Percentiles rank a stretch among this genome's conserved stretches.
Evolutionary conservation across 495 filamentous ascomycete genomes (phyloP).

Genomic region (Penicillium paradoxum): DNA sequence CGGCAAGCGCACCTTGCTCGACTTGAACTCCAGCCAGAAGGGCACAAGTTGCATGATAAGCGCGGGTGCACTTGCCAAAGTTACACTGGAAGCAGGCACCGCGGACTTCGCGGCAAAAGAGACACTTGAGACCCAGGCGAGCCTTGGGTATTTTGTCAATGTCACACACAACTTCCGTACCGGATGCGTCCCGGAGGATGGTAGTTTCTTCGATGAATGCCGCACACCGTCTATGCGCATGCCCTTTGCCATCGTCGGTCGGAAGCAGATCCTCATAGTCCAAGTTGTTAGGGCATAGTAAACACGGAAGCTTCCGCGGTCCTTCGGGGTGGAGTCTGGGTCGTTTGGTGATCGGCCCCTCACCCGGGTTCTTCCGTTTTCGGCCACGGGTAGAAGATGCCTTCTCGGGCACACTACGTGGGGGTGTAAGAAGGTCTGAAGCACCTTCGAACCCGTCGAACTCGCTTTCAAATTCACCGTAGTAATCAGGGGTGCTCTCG

Average conservation of each 20-base stretch:
- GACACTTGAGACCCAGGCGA: conserved; percentile 84
- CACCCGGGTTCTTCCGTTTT: conserved; percentile 59
- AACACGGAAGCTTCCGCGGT: conserved; percentile 75
- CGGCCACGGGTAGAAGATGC: conserved; percentile 53
- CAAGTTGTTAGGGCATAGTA: conserved; percentile 90
- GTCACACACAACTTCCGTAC: conserved; percentile 68
- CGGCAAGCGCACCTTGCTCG: conserved; percentile 75
- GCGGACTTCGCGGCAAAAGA: conserved; percentile 88
- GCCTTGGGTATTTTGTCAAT: conserved; percentile 78
- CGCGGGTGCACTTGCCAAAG: conserved; percentile 84
- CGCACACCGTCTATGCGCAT: conserved; percentile 83
- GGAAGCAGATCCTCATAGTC: conserved; percentile 76
- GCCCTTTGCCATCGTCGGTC: conserved; percentile 78
- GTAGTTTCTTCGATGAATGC: conserved; percentile 89
- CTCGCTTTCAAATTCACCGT: conserved; percentile 65
- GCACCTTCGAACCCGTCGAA: conserved; percentile 59
- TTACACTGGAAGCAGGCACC: conserved; percentile 97
- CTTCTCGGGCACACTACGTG: conserved; percentile 64
- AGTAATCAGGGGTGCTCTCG: conserved; percentile 83
- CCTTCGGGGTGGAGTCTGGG: conserved; percentile 64
- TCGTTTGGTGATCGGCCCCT: conserved; percentile 66
- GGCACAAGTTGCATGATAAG: conserved; percentile 95
- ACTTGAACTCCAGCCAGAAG: conserved; percentile 86
- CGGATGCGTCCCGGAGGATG: conserved; percentile 63
- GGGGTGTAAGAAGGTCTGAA: conserved; percentile 72